phyloP scores from a whole-genome alignment of 176 grass and related monocot genomes.

The Oryza glaberrima region DNA sequence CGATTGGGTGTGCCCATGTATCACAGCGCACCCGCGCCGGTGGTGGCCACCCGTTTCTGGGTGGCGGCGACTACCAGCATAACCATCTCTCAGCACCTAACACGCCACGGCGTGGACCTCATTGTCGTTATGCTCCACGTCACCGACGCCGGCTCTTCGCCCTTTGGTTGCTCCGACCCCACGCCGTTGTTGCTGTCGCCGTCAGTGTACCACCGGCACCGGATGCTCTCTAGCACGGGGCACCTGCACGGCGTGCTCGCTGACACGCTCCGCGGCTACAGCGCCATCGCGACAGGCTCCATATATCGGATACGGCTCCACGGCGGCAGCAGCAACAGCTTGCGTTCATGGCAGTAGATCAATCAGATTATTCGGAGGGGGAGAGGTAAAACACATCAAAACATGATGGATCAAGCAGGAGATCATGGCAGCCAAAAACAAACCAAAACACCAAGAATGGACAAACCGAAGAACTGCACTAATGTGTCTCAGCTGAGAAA shows the following conservation, averaged over 20 bases:
- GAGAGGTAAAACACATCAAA: not conserved
- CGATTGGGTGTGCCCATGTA: constrained; percentile 76
- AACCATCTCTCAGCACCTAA: too few relatives aligned
- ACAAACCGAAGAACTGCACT: not conserved
- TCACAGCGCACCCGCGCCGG: not conserved
- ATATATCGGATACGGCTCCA: constrained; percentile 13
- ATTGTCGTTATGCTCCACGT: not conserved
- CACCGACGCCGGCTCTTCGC: not conserved
- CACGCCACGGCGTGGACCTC: too few relatives aligned
- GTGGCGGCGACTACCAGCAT: too few relatives aligned
- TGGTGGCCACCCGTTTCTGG: too few relatives aligned
- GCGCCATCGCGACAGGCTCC: not conserved
- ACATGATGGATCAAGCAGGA: constrained; percentile 8
- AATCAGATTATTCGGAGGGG: not conserved
- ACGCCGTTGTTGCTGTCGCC: constrained; percentile 21
- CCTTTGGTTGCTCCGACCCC: not conserved
- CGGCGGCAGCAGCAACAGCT: too few relatives aligned
- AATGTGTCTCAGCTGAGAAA: not conserved
- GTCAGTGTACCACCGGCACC: constrained; percentile 48
- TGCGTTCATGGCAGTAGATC: too few relatives aligned
- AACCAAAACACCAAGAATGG: constrained; percentile 35
- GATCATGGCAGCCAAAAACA: constrained; percentile 33
- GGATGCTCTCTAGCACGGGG: constrained; percentile 46
- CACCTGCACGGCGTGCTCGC: constrained; percentile 52
- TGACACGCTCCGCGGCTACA: constrained; percentile 45